Evolutionary conservation across 169 alveolate species (phyloP), one percentile per base, ranked within the genome.

Genomic region (Miamiensis avidus): DNA sequence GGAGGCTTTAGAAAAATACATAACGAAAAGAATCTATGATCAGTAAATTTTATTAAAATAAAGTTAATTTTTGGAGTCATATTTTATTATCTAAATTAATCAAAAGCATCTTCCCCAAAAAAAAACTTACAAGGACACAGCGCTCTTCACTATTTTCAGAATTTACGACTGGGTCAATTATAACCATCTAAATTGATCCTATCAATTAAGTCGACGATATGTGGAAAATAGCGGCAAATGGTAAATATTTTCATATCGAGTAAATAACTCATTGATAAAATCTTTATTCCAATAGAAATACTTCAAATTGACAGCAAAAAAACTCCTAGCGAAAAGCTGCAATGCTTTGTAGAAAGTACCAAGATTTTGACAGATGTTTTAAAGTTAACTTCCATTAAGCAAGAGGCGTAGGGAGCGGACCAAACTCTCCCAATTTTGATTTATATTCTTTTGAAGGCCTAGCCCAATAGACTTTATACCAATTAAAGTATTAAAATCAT

Each of bases 131-230:
- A 75, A 79, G 29, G 89, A 85, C 34, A 76, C 85, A 20, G 89
- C 85, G 1, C 74, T 85, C 25, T 85, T 69, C 32, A 72, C 65
- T 72, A 85, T 84, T 32, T 76, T 85, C 31, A 85, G 78, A 73
- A 65, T 77, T 69, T 74, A 78, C 15, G 78, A 81, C 25, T 85
- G 89, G 89, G 64, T 85, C 25, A 78, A 78, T 73, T 85, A 85
- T 85, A 82, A 78, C 31, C 85, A 85, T 33, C 72, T 85, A 31
- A 30, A 85, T 85, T 65, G 81, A 77, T 69, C 77, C 77, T 31
- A 74, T 69, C n/a, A 85, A 85, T 78, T 78, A 85, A 75, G 89
- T 85, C 33, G 89, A 85, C 34, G 85, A 85, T 65, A 78, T 85
- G 85, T 85, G 85, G 85, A 82, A 78, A 64, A 31, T 85, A 1